Conservation (phyloP, 805 yeast species). For the Wilhelminamyces savonicus region DNA sequence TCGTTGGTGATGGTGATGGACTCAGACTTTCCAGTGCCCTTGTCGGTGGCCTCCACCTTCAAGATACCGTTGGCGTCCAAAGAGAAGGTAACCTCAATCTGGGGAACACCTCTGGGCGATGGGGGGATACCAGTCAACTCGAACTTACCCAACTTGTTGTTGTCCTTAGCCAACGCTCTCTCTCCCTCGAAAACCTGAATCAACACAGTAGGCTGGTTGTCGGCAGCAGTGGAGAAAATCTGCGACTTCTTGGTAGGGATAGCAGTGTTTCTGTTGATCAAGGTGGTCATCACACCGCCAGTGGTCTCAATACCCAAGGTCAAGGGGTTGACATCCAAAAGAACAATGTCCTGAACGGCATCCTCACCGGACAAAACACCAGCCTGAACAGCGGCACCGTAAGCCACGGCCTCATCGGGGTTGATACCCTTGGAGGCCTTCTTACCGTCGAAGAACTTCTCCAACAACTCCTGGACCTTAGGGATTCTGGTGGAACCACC, state of each 20-base stretch:
- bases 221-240: constrained; percentile 98
- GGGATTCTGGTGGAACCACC: constrained; percentile 49
- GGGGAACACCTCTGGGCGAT: constrained; percentile 98
- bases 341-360: constrained; percentile 80
- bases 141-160: constrained; percentile 97
- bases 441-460: constrained; percentile 38
- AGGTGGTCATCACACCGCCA: constrained; percentile 98
- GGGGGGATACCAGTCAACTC: constrained; percentile 98
- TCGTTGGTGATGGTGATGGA: constrained; percentile 99
- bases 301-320: constrained; percentile 99
- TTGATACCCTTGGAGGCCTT: constrained; percentile 43
- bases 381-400: constrained; percentile 95
- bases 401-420: constrained; percentile 47
- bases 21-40: constrained; percentile 97
- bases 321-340: constrained; percentile 96
- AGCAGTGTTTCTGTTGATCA: constrained; percentile 98
- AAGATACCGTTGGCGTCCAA: constrained; percentile 99
- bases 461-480: constrained; percentile 43
- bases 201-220: constrained; percentile 97
- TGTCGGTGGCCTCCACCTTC: constrained; percentile 98
- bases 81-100: constrained; percentile 97
- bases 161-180: constrained; percentile 97
- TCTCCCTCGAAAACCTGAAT: constrained; percentile 99
- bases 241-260: constrained; percentile 99
- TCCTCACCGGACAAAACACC: constrained; percentile 91